phyloP scores from a whole-genome alignment of 257 asterid genomes.

The Craterostigma plantagineum region DNA sequence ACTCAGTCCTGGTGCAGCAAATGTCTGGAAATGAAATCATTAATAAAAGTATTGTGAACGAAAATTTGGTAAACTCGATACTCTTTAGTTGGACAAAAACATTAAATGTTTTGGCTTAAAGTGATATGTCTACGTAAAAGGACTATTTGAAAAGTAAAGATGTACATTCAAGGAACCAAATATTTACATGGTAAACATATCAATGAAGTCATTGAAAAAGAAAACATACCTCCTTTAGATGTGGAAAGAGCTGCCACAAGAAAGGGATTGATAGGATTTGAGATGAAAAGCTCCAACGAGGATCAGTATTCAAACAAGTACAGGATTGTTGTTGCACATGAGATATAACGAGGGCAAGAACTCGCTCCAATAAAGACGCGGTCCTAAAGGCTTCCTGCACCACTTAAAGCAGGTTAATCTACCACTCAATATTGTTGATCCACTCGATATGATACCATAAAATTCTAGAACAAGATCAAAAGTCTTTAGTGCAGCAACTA shows the following conservation, averaged over 20 bases:
- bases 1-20: slow-evolving; percentile 51
- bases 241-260: slow-evolving; percentile 72
- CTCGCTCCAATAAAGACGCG: slow-evolving; percentile 51
- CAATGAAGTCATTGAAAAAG: too few relatives aligned
- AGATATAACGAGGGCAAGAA: slow-evolving; percentile 38
- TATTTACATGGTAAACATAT: too few relatives aligned
- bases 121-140: too few relatives aligned
- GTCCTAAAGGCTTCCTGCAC: slow-evolving; percentile 33
- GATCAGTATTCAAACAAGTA: slow-evolving; percentile 47
- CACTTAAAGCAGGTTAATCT: slow-evolving; percentile 14
- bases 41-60: background rate
- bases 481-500: too few relatives aligned
- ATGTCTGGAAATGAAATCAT: slow-evolving; percentile 38
- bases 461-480: background rate
- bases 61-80: too few relatives aligned
- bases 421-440: slow-evolving; percentile 5
- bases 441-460: background rate
- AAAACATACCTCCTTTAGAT: slow-evolving; percentile 57
- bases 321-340: slow-evolving; percentile 73
- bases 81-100: too few relatives aligned
- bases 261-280: slow-evolving; percentile 82
- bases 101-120: too few relatives aligned
- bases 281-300: slow-evolving; percentile 48
- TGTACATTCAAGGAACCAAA: too few relatives aligned
- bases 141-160: too few relatives aligned